These are phyloP conservation scores for Roridomyces roridus DNA, from an alignment of 768 basidiomycete genomes.

Conservation along the genomic window DNA sequence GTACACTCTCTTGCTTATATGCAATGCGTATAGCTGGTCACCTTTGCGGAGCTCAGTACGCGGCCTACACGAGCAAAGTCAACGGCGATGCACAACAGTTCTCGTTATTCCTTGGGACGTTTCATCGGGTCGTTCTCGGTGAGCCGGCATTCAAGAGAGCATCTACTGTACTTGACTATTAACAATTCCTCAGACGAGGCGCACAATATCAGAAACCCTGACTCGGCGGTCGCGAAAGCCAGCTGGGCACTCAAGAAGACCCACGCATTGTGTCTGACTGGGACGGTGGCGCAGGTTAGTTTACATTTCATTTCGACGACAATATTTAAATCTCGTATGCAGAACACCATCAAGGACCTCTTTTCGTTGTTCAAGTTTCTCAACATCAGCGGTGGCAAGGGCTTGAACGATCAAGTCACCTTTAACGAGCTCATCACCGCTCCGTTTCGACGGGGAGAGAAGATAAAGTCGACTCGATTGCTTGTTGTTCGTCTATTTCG, in stretches of 20 bases:
- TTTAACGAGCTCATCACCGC: neutral
- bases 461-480: neutral
- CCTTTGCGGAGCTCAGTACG: neutral
- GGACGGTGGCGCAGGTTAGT: slow-evolving; percentile 9
- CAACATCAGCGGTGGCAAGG: neutral
- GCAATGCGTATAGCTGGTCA: neutral
- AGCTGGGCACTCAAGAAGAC: slow-evolving; percentile 11
- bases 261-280: slow-evolving; percentile 4
- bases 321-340: neutral
- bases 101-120: neutral
- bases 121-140: slow-evolving; percentile 2
- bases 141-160: neutral
- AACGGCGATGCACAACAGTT: neutral
- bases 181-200: slow-evolving; percentile 12
- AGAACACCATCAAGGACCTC: slow-evolving; percentile 4
- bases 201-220: slow-evolving; percentile 7
- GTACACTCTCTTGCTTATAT: no score
- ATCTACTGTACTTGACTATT: no score
- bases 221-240: slow-evolving; percentile 5
- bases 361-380: neutral
- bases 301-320: neutral
- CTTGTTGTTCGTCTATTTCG: slow-evolving; percentile 1
- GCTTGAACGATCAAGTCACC: neutral
- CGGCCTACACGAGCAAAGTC: neutral
- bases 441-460: slow-evolving; percentile 1